Base-by-base conservation (phyloP, 2,329 filamentous ascomycete genomes). In the Parascedosporium putredinis region DNA sequence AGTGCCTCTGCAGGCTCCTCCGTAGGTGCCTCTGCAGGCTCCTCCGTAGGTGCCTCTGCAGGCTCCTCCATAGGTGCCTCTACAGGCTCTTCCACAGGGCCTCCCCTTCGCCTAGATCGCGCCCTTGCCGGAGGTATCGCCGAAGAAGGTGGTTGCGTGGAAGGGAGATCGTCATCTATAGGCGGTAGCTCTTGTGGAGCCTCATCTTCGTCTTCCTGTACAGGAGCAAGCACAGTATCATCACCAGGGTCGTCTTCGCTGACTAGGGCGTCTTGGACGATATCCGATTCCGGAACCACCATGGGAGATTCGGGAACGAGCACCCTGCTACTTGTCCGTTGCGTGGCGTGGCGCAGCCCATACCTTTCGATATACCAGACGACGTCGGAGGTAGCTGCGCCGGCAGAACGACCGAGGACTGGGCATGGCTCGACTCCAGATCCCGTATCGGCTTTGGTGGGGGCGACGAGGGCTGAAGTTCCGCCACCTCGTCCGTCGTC, bases 241-340 rank as follows among this genome's bases (percentile, higher is more conserved):
- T 16, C 42, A 29, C 23, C 42, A 14, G n/a, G n/a, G 2, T 45
- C 23, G 22, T 3, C 23, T 5, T 29, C 23, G 27, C 16, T 33
- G 16, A 38, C 23, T 7, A 27, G 20, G 1, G 5, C 16, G 10
- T 20, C 47, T 38, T 43, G 34, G 9, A 25, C n/a, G 20, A 43
- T 14, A 18, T 49, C 47, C 16, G 47, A 49, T 31, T 49, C 47
- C 10, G 47, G 47, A 18, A 49, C 36, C 8, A 36, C 47, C 24
- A 49, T 29, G 2, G 46, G 46, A 3, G 47, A 49, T 16, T 49
- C 47, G 3, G 47, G 47, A 16, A 48, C 36, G 10, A 33, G 27
- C 4, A 18, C 27, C 29, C 23, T 34, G 22, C 29, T 34, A 12
- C 45, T 47, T 5, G 45, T 34, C 20, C 14, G 23, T 7, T 29